These are phyloP conservation scores for Aspergillus sp. DNA, from an alignment of 2,329 filamentous ascomycete genomes.

Conservation along the genomic window DNA sequence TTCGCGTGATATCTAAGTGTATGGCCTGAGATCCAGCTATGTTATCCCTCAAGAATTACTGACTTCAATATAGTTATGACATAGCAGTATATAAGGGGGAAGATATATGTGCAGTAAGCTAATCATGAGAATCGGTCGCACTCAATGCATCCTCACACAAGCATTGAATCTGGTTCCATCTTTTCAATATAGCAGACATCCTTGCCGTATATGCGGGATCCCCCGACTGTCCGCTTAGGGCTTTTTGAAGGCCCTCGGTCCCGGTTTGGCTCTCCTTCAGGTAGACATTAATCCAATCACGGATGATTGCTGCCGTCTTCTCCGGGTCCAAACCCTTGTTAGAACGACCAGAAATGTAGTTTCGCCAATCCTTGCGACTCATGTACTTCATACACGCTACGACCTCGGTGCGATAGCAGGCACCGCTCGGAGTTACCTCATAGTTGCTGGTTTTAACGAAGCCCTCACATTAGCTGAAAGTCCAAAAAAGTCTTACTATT, in stretches of 20 bases:
- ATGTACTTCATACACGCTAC: slow-evolving; percentile 26
- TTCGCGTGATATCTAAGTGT: too few species aligned
- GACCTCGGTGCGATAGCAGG: slow-evolving; percentile 21
- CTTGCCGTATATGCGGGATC: slow-evolving; percentile 6
- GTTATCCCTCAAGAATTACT: too few species aligned
- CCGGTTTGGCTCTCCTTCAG: slow-evolving; percentile 17
- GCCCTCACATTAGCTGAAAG: not conserved
- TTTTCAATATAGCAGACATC: slow-evolving; percentile 12
- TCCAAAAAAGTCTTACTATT: not conserved
- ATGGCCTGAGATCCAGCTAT: too few species aligned
- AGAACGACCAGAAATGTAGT: slow-evolving; percentile 18
- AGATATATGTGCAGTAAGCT: too few species aligned
- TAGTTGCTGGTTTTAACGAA: slow-evolving; percentile 18
- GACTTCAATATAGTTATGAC: too few species aligned
- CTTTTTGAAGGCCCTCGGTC: slow-evolving; percentile 2
- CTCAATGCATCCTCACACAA: slow-evolving; percentile 17
- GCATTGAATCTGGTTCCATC: slow-evolving; percentile 27
- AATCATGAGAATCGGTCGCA: not conserved
- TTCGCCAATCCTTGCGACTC: slow-evolving; percentile 19
- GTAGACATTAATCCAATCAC: slow-evolving; percentile 21
- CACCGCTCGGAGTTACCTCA: slow-evolving; percentile 19
- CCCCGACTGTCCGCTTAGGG: not conserved
- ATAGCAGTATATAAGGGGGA: too few species aligned
- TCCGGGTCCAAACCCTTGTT: slow-evolving; percentile 9
- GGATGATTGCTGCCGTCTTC: slow-evolving; percentile 18